phyloP scores from a whole-genome alignment of 768 basidiomycete genomes.

The Boletus rubropictus region DNA sequence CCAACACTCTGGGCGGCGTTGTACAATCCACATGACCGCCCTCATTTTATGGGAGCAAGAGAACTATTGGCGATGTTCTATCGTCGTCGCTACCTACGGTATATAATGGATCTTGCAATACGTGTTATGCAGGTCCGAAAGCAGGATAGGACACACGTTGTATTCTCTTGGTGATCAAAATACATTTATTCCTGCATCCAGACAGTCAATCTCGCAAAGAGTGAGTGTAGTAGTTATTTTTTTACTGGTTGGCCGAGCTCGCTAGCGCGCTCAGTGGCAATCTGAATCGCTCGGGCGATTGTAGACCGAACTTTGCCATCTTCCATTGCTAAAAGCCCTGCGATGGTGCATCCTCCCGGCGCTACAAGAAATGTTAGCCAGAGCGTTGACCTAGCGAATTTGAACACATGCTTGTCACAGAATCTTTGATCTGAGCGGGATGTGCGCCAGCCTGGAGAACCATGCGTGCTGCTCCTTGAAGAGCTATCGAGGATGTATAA shows the following conservation, averaged over 20 bases:
- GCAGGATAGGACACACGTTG: constrained; percentile 29
- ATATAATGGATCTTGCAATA: constrained; percentile 31
- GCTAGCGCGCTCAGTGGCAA: constrained; percentile 85
- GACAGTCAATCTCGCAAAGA: neutral
- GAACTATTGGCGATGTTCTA: constrained; percentile 21
- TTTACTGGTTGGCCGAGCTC: constrained; percentile 70
- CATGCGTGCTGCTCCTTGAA: constrained; percentile 98
- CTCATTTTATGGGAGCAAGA: constrained; percentile 98
- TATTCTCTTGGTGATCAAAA: neutral
- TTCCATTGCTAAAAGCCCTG: constrained; percentile 91
- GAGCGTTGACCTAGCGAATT: neutral
- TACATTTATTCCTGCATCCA: neutral
- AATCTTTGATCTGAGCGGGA: constrained; percentile 95
- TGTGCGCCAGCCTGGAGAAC: constrained; percentile 82
- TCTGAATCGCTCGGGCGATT: constrained; percentile 90
- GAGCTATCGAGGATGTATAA: constrained; percentile 42
- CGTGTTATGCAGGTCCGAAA: constrained; percentile 31
- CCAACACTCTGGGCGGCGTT: constrained; percentile 94
- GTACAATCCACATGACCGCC: constrained; percentile 63
- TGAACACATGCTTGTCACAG: constrained; percentile 78
- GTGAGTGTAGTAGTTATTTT: constrained; percentile 31
- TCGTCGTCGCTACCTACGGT: constrained; percentile 29
- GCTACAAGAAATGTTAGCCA: constrained; percentile 43
- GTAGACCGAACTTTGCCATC: constrained; percentile 91
- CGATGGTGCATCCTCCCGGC: constrained; percentile 97